phyloP scores from a whole-genome alignment of 352 stramenopile species.

The Sclerospora graminicola region DNA sequence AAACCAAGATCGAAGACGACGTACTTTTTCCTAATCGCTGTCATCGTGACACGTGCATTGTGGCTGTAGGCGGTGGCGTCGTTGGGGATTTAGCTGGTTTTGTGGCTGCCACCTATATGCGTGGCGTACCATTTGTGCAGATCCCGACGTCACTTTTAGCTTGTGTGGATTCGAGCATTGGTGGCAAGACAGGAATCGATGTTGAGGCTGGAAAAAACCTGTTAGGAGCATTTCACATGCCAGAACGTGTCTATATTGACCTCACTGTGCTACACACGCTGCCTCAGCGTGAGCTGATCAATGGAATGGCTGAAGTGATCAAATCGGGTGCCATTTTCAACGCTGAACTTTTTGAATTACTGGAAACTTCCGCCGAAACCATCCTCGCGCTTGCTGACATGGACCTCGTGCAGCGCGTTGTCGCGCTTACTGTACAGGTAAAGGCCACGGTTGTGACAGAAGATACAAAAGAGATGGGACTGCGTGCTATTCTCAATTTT shows the following conservation, averaged over 20 bases:
- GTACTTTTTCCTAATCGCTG: constrained; percentile 74
- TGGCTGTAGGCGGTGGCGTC: constrained; percentile 93
- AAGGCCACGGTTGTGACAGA: constrained; percentile 94
- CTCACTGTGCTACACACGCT: constrained; percentile 89
- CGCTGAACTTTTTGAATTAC: constrained; percentile 89
- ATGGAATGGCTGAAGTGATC: constrained; percentile 94
- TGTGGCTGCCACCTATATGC: constrained; percentile 95
- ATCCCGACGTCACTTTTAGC: constrained; percentile 96
- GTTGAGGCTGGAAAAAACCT: constrained; percentile 96
- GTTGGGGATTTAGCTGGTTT: constrained; percentile 98
- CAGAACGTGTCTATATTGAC: constrained; percentile 94
- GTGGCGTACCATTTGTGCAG: constrained; percentile 82
- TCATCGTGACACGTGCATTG: constrained; percentile 72
- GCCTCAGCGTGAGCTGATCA: constrained; percentile 92
- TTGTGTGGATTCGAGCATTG: constrained; percentile 98
- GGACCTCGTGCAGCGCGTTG: constrained; percentile 52
- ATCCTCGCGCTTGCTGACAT: constrained; percentile 57
- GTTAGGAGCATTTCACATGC: constrained; percentile 97
- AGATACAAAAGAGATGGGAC: constrained; percentile 92
- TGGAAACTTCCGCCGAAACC: constrained; percentile 86
- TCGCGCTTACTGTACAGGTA: constrained; percentile 73
- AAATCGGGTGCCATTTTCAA: constrained; percentile 97
- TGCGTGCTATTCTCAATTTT: constrained; percentile 96
- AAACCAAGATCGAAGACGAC: constrained; percentile 70
- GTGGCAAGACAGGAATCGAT: constrained; percentile 97